Base-by-base conservation (phyloP, 805 yeast species). In the Clavispora carvajalis region DNA sequence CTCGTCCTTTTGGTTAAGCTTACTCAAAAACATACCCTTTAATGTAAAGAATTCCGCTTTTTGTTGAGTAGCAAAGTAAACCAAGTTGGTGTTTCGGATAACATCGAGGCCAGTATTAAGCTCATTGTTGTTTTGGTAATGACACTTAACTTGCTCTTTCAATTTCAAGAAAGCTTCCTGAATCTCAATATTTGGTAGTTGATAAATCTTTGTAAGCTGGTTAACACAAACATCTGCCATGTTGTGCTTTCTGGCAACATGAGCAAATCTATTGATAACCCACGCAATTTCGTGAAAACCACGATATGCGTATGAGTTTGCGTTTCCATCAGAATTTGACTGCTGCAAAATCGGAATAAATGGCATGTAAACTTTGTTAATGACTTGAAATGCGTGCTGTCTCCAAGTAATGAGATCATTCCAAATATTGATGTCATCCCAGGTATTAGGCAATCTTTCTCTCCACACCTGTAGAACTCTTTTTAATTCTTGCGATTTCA, bases 231-330 rank as follows among this genome's bases (percentile, higher is more conserved):
- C 99, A 41, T 93, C 97, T 2, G 96, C 86, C 95, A 93, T 86
- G 48, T 86, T 82, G 60, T 93, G 99, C 61, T 89, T 88, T 48
- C 99, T 77, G 0, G 99, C 98, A 40, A 95, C 98, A 66, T 93
- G 99, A 0, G 99, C 99, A 70, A 93, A 93, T 39, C 98, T 69
- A 63, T 93, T 93, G 55, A 93, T 91, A 7, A 93, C 96, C 97
- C 99, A 95, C 0, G 99, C 99, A 60, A 91, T 88, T 63, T 93
- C 99, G 60, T 93, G 99, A 65, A 87, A 93, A 1, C 99, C 99
- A 49, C 99, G 75, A 63, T 91, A 95, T 1, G 96, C 98, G 57
- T 89, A 90, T 1, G 97, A 89, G 58, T 88, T 87, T 22, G 86
- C 85, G 51, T 80, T 82, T 35, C 81, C 80, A 13, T 82, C 81